phyloP scores from a whole-genome alignment of 148 eudicot species.

The Nepenthes gracilis region DNA sequence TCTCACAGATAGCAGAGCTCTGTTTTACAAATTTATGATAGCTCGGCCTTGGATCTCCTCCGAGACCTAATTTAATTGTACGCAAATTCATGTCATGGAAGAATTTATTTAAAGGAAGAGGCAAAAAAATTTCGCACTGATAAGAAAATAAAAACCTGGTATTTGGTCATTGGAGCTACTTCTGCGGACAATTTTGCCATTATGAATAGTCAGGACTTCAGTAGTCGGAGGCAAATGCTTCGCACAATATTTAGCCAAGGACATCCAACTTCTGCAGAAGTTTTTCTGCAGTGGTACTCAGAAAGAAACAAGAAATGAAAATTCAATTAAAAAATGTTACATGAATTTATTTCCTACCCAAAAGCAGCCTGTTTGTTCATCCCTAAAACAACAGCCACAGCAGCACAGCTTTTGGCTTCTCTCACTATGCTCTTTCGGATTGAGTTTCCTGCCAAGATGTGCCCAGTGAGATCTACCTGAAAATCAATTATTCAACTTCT shows the following conservation, averaged over 20 bases:
- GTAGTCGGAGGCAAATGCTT: conserved; percentile 54
- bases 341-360: conserved; percentile 24
- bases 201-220: conserved; percentile 57
- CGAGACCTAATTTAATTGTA: conserved; percentile 9
- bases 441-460: conserved; percentile 56
- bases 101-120: neutral
- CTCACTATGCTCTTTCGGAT: conserved; percentile 56
- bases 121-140: neutral
- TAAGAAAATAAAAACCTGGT: conserved; percentile 19
- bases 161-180: conserved; percentile 30
- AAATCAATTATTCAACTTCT: neutral
- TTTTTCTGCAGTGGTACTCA: conserved; percentile 9
- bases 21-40: conserved; percentile 9
- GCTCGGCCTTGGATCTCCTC: conserved; percentile 63
- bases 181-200: conserved; percentile 67
- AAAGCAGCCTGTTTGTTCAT: conserved; percentile 34
- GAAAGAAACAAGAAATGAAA: conserved; percentile 7
- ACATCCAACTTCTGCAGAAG: conserved; percentile 49
- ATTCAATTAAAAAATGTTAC: neutral
- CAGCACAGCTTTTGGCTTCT: conserved; percentile 51
- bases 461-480: conserved; percentile 60
- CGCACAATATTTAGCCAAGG: conserved; percentile 74
- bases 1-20: conserved; percentile 5
- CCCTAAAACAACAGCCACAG: conserved; percentile 56
- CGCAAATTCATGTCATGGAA: neutral